Evolutionary conservation across 2,329 filamentous ascomycete species (phyloP), one percentile per base, ranked within the genome.

Genomic region (Fusarium sp.): DNA sequence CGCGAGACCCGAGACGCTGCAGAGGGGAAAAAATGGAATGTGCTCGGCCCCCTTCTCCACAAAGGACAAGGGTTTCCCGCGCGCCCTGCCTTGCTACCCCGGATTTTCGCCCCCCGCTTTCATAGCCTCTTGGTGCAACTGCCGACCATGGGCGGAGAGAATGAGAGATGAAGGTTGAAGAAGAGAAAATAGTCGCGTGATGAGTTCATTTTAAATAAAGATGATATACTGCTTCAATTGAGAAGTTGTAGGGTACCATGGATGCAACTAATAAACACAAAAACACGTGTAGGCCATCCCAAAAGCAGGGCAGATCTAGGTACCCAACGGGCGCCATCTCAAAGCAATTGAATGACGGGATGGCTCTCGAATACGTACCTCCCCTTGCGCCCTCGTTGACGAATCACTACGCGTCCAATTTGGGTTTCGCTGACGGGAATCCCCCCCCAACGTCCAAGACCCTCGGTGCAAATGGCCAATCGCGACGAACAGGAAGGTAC

Each of bases 61-160:
- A 64, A 62, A 53, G 55, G 66, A 73, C 74, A 69, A 72, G 66
- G 64, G 42, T 66, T 69, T 72, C 63, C 71, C 71, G 71, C 29
- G 59, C 51, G 51, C 51, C 63, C 51, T 64, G 66, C 71, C 66
- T 63, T 77, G 71, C 70, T 78, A 77, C 77, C 77, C 77, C 77
- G 72, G 77, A 78, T 78, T 78, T 78, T 78, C 74, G 61, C 69
- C 76, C 67, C 69, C 62, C 62, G 72, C 72, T 72, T 71, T 67
- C 49, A 62, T 69, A 55, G 62, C 20, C 55, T 38, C 46, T 59
- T 40, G 60, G 33, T 46, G 66, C 59, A 75, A 73, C 67, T 78
- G 66, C 74, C 70, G 75, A 67, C 59, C 55, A 73, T 53, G 71
- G 61, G 62, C 63, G 56, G 57, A 69, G 62, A 53, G 56, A 63